These are phyloP conservation scores for Malus hybrid DNA, from an alignment of 331 rosid species.

Conservation along the genomic window DNA sequence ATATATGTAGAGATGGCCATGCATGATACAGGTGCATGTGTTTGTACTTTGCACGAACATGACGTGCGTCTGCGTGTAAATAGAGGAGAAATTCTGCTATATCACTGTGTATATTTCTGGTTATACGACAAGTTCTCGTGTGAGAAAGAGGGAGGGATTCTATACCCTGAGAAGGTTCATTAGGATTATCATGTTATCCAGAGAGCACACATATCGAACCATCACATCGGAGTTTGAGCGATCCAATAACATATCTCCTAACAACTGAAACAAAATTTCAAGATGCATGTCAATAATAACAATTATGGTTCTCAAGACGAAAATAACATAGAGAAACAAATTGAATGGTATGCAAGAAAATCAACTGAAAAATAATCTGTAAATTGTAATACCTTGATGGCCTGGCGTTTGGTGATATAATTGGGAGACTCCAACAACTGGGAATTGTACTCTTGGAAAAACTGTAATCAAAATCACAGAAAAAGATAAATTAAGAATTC, in stretches of 20 bases:
- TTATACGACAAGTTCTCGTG: neutral
- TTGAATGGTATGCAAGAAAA: neutral
- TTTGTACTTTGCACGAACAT: no score
- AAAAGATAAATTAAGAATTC: neutral
- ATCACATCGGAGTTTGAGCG: constrained; percentile 29
- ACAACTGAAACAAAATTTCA: constrained; percentile 16
- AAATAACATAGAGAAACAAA: neutral
- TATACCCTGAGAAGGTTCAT: constrained; percentile 44
- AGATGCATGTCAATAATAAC: neutral
- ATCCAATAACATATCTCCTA: constrained; percentile 32
- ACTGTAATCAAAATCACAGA: constrained; percentile 16
- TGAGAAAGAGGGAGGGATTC: neutral
- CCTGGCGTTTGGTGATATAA: constrained; percentile 38
- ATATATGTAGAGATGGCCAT: neutral
- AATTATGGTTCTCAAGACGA: neutral
- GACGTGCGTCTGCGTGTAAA: no score
- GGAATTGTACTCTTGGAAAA: constrained; percentile 24
- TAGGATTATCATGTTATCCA: constrained; percentile 27
- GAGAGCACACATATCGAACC: constrained; percentile 34
- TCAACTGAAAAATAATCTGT: neutral
- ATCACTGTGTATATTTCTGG: no score
- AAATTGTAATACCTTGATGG: constrained; percentile 17
- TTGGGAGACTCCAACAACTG: constrained; percentile 24
- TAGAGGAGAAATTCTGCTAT: no score
- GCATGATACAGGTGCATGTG: no score